These are phyloP conservation scores for Rhodotorula sphaerocarpa DNA, from an alignment of 768 basidiomycete species.

Conservation along the genomic window DNA sequence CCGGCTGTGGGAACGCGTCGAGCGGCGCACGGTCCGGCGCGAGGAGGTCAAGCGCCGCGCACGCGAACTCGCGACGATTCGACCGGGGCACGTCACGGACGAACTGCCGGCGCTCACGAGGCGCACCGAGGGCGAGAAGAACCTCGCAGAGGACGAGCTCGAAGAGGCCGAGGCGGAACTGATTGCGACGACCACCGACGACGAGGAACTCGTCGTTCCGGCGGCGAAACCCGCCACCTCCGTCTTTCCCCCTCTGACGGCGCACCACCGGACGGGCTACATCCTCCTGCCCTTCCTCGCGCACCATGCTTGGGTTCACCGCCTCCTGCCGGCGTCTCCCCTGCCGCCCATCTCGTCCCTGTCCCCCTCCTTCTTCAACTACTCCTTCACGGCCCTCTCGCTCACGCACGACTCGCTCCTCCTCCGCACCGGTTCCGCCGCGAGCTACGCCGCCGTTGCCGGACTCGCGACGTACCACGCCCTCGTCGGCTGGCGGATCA, in stretches of 20 bases:
- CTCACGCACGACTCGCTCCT: conserved; percentile 13
- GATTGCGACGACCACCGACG: neutral
- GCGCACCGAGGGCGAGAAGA: neutral
- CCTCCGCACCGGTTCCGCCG: neutral
- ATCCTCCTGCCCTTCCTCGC: conserved; percentile 28
- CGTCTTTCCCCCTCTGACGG: neutral
- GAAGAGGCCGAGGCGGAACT: neutral
- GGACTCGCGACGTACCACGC: conserved; percentile 31
- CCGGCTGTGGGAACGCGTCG: conserved; percentile 2
- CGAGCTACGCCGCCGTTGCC: conserved; percentile 24
- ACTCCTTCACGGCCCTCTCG: conserved; percentile 33
- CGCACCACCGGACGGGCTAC: conserved; percentile 34
- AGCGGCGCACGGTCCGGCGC: conserved; percentile 14
- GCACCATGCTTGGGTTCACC: conserved; percentile 34
- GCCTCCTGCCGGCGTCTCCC: conserved; percentile 31
- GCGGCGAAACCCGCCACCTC: neutral
- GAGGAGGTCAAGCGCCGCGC: conserved; percentile 4
- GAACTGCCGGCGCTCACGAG: neutral
- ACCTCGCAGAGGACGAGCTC: neutral
- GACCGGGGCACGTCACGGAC: neutral
- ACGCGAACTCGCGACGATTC: neutral
- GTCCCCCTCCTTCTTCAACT: conserved; percentile 35
- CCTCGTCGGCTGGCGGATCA: conserved; percentile 27
- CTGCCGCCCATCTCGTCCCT: conserved; percentile 29
- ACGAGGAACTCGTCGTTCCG: conserved; percentile 9